Base-by-base conservation (phyloP, 345 rosid genomes). In the Citrus sp. region DNA sequence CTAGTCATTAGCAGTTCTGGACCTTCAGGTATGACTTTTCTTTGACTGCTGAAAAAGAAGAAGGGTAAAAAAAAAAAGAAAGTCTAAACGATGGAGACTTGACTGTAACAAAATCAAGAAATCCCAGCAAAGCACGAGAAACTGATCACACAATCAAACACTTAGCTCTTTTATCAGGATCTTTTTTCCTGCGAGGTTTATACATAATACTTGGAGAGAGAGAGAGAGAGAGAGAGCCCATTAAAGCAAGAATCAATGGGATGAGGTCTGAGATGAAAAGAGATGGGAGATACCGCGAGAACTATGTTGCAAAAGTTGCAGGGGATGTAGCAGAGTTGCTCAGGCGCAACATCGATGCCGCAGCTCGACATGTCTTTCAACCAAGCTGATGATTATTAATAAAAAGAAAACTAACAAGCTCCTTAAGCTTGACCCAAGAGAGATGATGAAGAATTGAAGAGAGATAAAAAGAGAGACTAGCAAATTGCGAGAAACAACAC, bases 261-360 rank as follows among this genome's bases (percentile, higher is more conserved):
- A 13, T 46, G 37, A 80, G 84, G 76, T 71, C 65, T 40, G 66
- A 75, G 58, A 70, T 61, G 68, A 75, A 24, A 54, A 18, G 58
- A 75, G 34, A 84, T 88, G 92, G 22, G 58, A 72, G 34, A 84
- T 88, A 95, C 99, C 98, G 97, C 99, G 77, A 95, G 99, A 85
- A 95, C 93, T 75, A 93, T 91, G 85, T 90, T 93, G 98, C 99
- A 95, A 82, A 90, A 95, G 93, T 91, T 92, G 93, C 99, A 95
- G 81, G 97, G 99, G 93, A 95, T 92, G 87, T 95, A 95, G 90
- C 99, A 93, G 84, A 95, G 93, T 79, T 95, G 96, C 84, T 95
- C 98, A 65, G 97, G 81, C 19, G 81, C 80, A 70, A 74, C 86
- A 80, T 81, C 85, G 71, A 78, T 55, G 78, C 58, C 22, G 58